Base-by-base conservation (phyloP, 768 basidiomycete species). In the Podaxis rugospora region DNA sequence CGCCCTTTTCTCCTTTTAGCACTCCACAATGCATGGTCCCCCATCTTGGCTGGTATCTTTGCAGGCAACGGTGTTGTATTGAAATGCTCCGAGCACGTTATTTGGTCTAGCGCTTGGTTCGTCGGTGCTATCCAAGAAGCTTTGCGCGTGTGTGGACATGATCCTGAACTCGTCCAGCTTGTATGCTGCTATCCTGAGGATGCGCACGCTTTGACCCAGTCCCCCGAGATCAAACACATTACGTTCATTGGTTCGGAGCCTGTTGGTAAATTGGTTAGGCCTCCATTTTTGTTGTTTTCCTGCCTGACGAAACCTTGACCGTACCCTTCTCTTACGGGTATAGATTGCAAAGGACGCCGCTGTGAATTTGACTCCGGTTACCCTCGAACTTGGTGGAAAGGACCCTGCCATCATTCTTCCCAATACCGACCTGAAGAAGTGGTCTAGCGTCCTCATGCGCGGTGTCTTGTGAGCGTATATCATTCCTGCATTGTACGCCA, bases 311-410 rank as follows among this genome's bases (percentile, higher is more conserved):
- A 32, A 21, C n/a, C 7, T 44, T 44, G 42, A 21, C 42, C 4
- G 3, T 16, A 18, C n/a, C 21, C 21, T 21, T 21, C 18, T 46
- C 25, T 32, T 32, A 32, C 0, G 27, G 25, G 37, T 59, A 28
- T 68, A 93, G 86, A 85, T 98, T 62, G 93, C 94, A 0, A 66
- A 78, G 18, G 92, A 90, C 53, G 96, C 95, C 14, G 90, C 93
- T 0, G 85, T 88, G 63, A 82, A 95, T 68, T 81, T 97, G 47
- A 95, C 91, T 0, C 96, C 96, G 0, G 90, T 97, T 0, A 93
- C 92, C 0, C 83, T 99, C 23, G 96, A 98, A 73, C 83, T 99
- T 1, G 96, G 96, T 35, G 93, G 94, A 36, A 96, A 98, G 71
- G 96, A 99, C 70, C 93, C 95, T 0, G 89, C 90, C 1, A 83